Evolutionary conservation across 192 early-diverging fungal genomes (phyloP).

Genomic region (Dissophora globulifera): DNA sequence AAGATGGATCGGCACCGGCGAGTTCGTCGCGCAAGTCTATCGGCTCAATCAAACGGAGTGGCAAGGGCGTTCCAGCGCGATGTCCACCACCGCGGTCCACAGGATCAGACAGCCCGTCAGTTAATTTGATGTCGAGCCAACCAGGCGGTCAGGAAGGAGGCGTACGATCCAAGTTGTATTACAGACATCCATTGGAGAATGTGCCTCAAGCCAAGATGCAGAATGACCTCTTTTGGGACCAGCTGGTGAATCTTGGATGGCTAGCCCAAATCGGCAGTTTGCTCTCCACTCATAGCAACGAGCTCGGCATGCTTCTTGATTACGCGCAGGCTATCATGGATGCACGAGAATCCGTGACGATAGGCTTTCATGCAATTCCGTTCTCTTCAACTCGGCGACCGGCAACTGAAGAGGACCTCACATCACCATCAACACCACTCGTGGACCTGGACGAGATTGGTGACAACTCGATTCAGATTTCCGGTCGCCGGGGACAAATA

Average conservation of each 20-base stretch:
- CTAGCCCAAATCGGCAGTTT: slow-evolving; percentile 43
- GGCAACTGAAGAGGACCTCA: neutral
- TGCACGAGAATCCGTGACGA: slow-evolving; percentile 25
- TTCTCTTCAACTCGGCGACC: slow-evolving; percentile 2
- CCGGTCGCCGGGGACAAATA: slow-evolving; percentile 26
- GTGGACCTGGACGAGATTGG: slow-evolving; percentile 14
- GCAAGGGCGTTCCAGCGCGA: neutral
- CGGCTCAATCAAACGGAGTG: neutral
- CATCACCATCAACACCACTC: neutral
- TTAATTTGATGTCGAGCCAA: neutral
- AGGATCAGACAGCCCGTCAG: slow-evolving; percentile 7
- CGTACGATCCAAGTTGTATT: neutral
- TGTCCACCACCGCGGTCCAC: slow-evolving; percentile 18
- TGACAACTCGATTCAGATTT: slow-evolving; percentile 25
- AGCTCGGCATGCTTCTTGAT: slow-evolving; percentile 44
- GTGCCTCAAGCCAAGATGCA: slow-evolving; percentile 20
- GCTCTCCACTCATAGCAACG: slow-evolving; percentile 37
- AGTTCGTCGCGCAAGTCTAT: neutral
- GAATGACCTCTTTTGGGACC: slow-evolving; percentile 42
- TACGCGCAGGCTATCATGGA: slow-evolving; percentile 35
- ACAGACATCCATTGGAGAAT: slow-evolving; percentile 22
- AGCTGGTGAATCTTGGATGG: slow-evolving; percentile 38
- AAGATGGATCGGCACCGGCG: neutral
- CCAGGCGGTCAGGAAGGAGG: neutral
- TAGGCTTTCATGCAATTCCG: slow-evolving; percentile 28